Evolutionary conservation across 208 protist species (phyloP), one percentile per base, ranked within the genome.

Genomic region (Naegleria lovaniensis): DNA sequence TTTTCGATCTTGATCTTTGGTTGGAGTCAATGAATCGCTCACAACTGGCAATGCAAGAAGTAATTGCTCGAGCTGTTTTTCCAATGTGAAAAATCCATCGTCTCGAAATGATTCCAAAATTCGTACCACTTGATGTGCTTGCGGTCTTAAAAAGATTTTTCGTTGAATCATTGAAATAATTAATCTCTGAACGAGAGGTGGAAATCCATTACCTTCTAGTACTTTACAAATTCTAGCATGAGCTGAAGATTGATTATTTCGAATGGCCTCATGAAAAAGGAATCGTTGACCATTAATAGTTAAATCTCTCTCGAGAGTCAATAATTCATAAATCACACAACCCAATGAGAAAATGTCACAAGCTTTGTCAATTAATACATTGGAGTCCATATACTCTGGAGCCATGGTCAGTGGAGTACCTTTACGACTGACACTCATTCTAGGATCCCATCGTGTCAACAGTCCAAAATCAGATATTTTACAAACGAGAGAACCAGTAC

Each of bases 31-130:
- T 0, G 6, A 36, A n/a, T n/a, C 58, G 2, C 2, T 79, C 6
- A 9, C n/a, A 29, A 36, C 29, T 36, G 67, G 67, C 7, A 79
- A 25, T 2, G 67, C 25, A 36, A 79, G 29, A 36, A 79, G n/a
- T 36, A 79, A 36, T 9, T 29, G 29, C 9, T 79, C 67, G 9
- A 79, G n/a, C n/a, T 79, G 67, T 36, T 29, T 79, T 13, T 79
- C 67, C 29, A 79, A 79, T 79, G 67, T 79, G 29, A 79, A 79
- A 36, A 79, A 79, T 36, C 67, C 67, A 79, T 79, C 7, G 36
- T 79, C 67, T 79, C 67, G 19, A 79, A 79, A 79, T 13, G 67
- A 79, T 79, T 79, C 67, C n/a, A 79, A 79, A 36, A 79, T 79
- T 79, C 67, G 19, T 36, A 79, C 29, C 6, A 79, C 29, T 79